Evolutionary conservation across 768 basidiomycete species (phyloP).

Genomic region (Pleurotus ostreatus): DNA sequence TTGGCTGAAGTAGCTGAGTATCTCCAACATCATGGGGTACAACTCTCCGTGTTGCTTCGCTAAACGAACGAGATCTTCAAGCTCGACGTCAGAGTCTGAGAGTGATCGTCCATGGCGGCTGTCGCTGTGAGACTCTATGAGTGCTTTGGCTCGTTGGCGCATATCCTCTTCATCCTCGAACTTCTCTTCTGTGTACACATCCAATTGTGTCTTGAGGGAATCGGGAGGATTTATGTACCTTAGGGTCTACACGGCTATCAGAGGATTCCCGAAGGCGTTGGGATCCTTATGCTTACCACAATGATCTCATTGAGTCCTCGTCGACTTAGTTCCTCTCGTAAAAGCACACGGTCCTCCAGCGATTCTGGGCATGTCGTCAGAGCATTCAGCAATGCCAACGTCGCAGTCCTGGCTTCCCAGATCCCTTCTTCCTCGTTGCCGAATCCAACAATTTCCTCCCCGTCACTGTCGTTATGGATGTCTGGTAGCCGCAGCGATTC

Average conservation of each 20-base stretch:
- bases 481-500: constrained; percentile 56
- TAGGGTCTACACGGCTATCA: constrained; percentile 46
- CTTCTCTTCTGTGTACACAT: constrained; percentile 83
- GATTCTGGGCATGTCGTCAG: constrained; percentile 71
- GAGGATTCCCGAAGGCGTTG: background rate
- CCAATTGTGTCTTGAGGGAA: constrained; percentile 70
- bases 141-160: constrained; percentile 52
- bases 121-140: constrained; percentile 23
- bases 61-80: constrained; percentile 58
- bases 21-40: constrained; percentile 58
- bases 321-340: constrained; percentile 80
- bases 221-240: constrained; percentile 77
- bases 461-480: constrained; percentile 28
- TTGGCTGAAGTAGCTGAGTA: constrained; percentile 50
- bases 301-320: constrained; percentile 82
- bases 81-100: constrained; percentile 49
- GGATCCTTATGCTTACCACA: constrained; percentile 51
- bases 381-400: constrained; percentile 78
- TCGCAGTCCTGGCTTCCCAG: constrained; percentile 79
- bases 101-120: constrained; percentile 23
- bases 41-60: constrained; percentile 61
- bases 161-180: constrained; percentile 88
- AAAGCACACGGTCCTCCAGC: constrained; percentile 71
- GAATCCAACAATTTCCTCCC: constrained; percentile 25
- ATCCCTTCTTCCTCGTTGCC: constrained; percentile 59